Conservation (phyloP, 1,284 basidiomycete species). For the Gomphus bonarii region DNA sequence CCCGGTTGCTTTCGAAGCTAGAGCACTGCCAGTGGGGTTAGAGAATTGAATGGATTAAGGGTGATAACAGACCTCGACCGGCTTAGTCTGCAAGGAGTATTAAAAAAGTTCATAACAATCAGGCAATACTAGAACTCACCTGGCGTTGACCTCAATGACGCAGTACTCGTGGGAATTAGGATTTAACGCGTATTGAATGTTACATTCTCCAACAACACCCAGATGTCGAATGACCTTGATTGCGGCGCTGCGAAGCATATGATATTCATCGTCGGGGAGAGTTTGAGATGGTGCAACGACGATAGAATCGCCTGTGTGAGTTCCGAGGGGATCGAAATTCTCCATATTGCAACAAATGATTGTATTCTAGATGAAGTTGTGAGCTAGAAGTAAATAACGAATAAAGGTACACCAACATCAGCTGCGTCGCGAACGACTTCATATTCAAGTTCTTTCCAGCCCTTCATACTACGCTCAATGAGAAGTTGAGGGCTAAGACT, state of each 20-base stretch:
- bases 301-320: slow-evolving; percentile 99
- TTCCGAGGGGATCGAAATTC: slow-evolving; percentile 98
- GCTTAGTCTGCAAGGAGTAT: slow-evolving; percentile 30
- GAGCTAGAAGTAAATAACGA: background rate
- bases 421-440: slow-evolving; percentile 97
- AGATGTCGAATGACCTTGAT: slow-evolving; percentile 97
- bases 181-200: slow-evolving; percentile 98
- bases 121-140: slow-evolving; percentile 30
- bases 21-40: slow-evolving; percentile 43
- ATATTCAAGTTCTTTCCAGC: slow-evolving; percentile 99
- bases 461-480: slow-evolving; percentile 97
- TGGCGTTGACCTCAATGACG: slow-evolving; percentile 97
- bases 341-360: slow-evolving; percentile 98
- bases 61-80: slow-evolving; percentile 39
- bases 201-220: slow-evolving; percentile 97
- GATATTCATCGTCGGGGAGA: slow-evolving; percentile 94
- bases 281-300: slow-evolving; percentile 99
- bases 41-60: background rate
- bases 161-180: slow-evolving; percentile 91
- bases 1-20: slow-evolving; percentile 98
- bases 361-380: slow-evolving; percentile 51
- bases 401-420: slow-evolving; percentile 42
- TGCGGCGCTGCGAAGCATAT: slow-evolving; percentile 97
- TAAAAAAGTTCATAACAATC: background rate
- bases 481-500: slow-evolving; percentile 92